Base-by-base conservation (phyloP, 1,284 basidiomycete genomes). In the Apiotrichum veenhuisii region DNA sequence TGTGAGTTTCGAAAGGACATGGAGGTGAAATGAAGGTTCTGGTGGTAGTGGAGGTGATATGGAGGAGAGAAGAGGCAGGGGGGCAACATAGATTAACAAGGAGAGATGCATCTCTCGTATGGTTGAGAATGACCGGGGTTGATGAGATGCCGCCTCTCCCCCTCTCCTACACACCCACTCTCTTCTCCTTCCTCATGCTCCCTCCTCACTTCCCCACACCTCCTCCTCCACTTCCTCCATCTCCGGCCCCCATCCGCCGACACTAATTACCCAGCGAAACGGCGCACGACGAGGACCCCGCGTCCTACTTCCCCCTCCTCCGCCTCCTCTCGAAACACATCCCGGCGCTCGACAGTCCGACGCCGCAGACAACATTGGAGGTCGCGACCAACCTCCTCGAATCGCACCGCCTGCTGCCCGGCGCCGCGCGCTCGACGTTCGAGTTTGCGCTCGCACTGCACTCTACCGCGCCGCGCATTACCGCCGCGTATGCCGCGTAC, bases 231-330 rank as follows among this genome's bases (percentile, higher is more conserved):
- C n/a, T n/a, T n/a, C n/a, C n/a, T n/a, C n/a, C n/a, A n/a, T n/a
- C n/a, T n/a, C n/a, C n/a, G n/a, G n/a, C n/a, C n/a, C n/a, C n/a
- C n/a, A n/a, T n/a, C n/a, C 17, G 30, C 17, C 25, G 12, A 23
- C 37, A 44, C 63, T 65, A 45, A 58, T 30, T 10, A 34, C 12
- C 12, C 56, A 87, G 85, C 44, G 85, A 87, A 70, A 79, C 83
- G 0, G 77, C 84, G 10, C 74, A 82, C n/a, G 70, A 85, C 46
- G 87, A 90, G 68, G 81, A 84, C 43, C 83, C 86, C 0, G 69
- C 80, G 40, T 78, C 82, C 8, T 90, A 88, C 80, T 88, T 89
- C 71, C 82, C 83, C 1, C 78, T 87, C 34, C 77, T 91, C 4
- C 81, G 85, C 63, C 79, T 80, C 27, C 73, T 90, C n/a, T 83